Evolutionary conservation across 805 yeast species (phyloP).

Genomic region (Wickerhamomyces pijperi): DNA sequence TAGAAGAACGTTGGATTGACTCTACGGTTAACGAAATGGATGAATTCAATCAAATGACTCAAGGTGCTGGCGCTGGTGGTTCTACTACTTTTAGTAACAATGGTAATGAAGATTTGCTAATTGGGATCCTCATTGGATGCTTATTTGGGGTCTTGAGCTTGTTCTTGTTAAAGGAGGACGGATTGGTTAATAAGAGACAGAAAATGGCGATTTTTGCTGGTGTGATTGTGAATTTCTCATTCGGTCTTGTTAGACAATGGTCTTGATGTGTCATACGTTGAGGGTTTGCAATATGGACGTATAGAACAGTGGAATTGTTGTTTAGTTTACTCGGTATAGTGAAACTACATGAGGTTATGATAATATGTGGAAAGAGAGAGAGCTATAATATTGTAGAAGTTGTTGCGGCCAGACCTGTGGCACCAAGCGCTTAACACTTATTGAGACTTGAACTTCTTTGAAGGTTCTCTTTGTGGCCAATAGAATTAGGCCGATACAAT

Average conservation of each 20-base stretch:
- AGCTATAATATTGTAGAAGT: too few relatives aligned
- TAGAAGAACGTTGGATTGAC: conserved; percentile 87
- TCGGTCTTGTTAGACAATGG: conserved; percentile 43
- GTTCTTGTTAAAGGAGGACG: conserved; percentile 48
- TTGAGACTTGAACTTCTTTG: too few relatives aligned
- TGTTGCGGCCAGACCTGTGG: too few relatives aligned
- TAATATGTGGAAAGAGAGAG: too few relatives aligned
- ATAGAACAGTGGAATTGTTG: too few relatives aligned
- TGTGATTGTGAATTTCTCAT: conserved; percentile 51
- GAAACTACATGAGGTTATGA: too few relatives aligned
- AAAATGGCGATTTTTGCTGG: conserved; percentile 67
- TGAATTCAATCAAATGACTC: conserved; percentile 33
- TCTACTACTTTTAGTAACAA: conserved; percentile 22
- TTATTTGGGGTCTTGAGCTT: conserved; percentile 65
- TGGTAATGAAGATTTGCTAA: conserved; percentile 53
- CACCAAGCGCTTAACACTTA: too few relatives aligned
- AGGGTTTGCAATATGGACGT: too few relatives aligned
- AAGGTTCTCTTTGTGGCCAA: too few relatives aligned
- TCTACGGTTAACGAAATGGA: conserved; percentile 46
- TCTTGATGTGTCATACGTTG: too few relatives aligned
- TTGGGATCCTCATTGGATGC: conserved; percentile 67
- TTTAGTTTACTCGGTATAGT: too few relatives aligned
- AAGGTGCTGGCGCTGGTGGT: conserved; percentile 17
- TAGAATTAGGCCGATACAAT: too few relatives aligned
- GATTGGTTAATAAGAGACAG: conserved; percentile 50